These are phyloP conservation scores for Colletotrichum lupini DNA, from an alignment of 2,329 filamentous ascomycete genomes.

Conservation along the genomic window DNA sequence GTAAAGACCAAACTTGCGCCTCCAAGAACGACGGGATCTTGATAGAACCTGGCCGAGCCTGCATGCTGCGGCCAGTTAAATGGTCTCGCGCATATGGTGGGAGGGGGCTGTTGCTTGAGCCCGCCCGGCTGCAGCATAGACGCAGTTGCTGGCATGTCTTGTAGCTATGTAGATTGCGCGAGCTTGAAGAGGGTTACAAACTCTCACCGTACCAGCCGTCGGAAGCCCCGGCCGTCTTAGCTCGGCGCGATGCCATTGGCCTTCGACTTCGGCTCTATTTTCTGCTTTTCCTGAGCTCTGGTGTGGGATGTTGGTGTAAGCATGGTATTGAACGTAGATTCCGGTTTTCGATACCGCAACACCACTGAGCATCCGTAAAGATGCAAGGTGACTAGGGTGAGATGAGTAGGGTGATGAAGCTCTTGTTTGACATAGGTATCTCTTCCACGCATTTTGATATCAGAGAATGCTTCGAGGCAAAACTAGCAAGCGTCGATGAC, in stretches of 20 bases:
- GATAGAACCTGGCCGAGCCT: constrained; percentile 7
- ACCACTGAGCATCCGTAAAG: neutral
- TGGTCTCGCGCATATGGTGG: neutral
- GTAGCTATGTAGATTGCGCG: neutral
- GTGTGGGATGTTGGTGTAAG: neutral
- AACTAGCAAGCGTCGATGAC: neutral
- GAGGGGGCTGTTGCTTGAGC: constrained; percentile 1
- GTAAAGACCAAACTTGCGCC: constrained; percentile 5
- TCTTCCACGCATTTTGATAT: neutral
- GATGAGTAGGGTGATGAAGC: neutral
- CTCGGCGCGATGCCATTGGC: neutral
- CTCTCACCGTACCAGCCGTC: constrained; percentile 6
- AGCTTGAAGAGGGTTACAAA: neutral
- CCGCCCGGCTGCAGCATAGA: neutral
- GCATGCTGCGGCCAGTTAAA: neutral
- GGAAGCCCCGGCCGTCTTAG: constrained; percentile 13
- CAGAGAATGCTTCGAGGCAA: constrained; percentile 2
- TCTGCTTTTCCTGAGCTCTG: neutral
- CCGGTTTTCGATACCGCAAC: neutral
- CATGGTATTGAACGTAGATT: neutral
- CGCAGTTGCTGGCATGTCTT: neutral
- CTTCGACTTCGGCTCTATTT: neutral
- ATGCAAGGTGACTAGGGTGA: neutral
- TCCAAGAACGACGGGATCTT: constrained; percentile 13
- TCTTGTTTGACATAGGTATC: neutral